Percentiles rank a stretch among this genome's conserved stretches.
These are phyloP conservation scores for Osmozyma mogii DNA, from an alignment of 805 yeast genomes.

Conservation along the genomic window DNA sequence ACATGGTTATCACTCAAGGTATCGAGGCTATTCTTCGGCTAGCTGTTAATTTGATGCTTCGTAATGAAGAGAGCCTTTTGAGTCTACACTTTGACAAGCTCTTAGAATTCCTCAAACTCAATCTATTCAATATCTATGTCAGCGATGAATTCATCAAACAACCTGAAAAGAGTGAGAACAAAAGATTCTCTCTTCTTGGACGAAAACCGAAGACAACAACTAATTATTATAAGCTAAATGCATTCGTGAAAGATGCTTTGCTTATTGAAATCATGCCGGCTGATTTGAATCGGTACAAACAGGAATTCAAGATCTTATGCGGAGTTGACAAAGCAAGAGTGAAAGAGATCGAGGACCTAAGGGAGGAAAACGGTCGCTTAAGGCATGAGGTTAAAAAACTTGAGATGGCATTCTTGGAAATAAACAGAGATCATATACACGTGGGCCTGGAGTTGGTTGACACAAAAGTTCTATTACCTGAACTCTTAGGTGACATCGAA, in stretches of 20 bases:
- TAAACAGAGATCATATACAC: conserved; percentile 78
- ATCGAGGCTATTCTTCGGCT: conserved; percentile 78
- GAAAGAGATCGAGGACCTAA: conserved; percentile 50
- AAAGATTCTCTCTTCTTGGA: not conserved
- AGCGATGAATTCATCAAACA: conserved; percentile 27
- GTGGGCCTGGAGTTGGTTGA: conserved; percentile 83
- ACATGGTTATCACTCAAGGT: conserved; percentile 86
- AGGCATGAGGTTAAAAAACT: conserved; percentile 65
- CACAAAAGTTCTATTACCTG: conserved; percentile 68
- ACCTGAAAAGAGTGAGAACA: conserved; percentile 1
- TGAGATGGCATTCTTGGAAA: conserved; percentile 57
- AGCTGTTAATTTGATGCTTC: conserved; percentile 70
- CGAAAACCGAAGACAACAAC: not conserved
- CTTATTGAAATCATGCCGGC: conserved; percentile 65
- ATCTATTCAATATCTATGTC: conserved; percentile 64
- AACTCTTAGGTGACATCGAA: conserved; percentile 64
- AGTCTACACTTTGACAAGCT: conserved; percentile 67
- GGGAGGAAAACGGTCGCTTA: conserved; percentile 61
- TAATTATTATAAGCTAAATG: conserved; percentile 55
- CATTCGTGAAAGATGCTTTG: conserved; percentile 73
- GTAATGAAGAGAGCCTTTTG: conserved; percentile 54
- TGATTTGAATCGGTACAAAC: conserved; percentile 58
- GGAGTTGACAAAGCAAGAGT: conserved; percentile 56
- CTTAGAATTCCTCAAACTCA: conserved; percentile 69
- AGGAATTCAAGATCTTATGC: conserved; percentile 72